Conservation (phyloP, 2,329 filamentous ascomycete genomes). For the Diaporthe humulicola region DNA sequence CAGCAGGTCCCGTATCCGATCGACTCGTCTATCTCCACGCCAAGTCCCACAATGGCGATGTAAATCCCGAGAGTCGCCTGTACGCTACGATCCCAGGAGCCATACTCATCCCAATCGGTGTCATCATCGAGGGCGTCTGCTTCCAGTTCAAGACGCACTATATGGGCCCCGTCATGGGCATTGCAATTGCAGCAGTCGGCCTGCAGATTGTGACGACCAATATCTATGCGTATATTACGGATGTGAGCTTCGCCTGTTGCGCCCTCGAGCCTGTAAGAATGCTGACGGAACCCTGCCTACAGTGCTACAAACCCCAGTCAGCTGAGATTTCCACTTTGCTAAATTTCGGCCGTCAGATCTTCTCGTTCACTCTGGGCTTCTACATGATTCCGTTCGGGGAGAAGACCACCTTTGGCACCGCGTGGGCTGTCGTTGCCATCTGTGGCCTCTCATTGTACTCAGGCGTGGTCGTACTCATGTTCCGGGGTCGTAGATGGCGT, state of each 20-base stretch:
- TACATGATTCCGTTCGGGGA: slow-evolving; percentile 4
- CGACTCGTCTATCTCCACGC: neutral
- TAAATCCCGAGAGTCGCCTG: neutral
- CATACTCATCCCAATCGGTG: slow-evolving; percentile 40
- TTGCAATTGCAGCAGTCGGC: slow-evolving; percentile 38
- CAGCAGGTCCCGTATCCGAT: slow-evolving; percentile 8
- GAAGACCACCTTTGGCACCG: neutral
- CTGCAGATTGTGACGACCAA: slow-evolving; percentile 42
- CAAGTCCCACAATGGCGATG: neutral
- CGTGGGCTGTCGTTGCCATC: neutral
- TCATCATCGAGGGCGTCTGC: slow-evolving; percentile 44
- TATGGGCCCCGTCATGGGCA: slow-evolving; percentile 40
- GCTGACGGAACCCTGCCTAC: neutral
- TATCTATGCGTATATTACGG: slow-evolving; percentile 41
- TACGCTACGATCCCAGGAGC: neutral
- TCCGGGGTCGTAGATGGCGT: neutral
- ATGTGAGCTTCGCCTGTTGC: neutral
- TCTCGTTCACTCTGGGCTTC: slow-evolving; percentile 10
- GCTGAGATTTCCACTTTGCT: slow-evolving; percentile 38
- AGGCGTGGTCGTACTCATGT: neutral
- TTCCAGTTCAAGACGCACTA: slow-evolving; percentile 39
- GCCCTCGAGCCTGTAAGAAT: accelerated
- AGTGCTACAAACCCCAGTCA: slow-evolving; percentile 43
- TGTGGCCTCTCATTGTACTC: neutral
- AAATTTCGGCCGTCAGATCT: slow-evolving; percentile 4